Evolutionary conservation across 176 grass and related monocot species (phyloP), one percentile per base, ranked within the genome.

Genomic region (Bromus sterilis): DNA sequence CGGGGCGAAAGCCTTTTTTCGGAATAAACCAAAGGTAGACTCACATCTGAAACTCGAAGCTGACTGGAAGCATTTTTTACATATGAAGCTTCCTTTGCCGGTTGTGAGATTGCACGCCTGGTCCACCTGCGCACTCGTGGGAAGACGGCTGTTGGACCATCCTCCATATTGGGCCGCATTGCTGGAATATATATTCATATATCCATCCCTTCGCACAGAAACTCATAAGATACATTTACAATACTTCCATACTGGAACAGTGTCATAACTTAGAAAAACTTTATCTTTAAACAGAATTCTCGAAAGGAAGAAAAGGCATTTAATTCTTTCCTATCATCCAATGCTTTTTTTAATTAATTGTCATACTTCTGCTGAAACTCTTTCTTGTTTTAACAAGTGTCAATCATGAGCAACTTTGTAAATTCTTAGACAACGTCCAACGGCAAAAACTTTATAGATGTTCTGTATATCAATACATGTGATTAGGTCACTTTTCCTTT

Each of bases 31-130:
- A 62, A 44, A 76, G 18, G 25, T 31, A 42, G 6, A 55, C 58
- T 84, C 34, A 76, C 82, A 66, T 77, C 82, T 11, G 44, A 77
- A 32, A 84, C 72, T 31, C 18, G 44, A 18, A 84, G 82, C 48
- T 64, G 30, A 46, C 58, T n/a, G 41, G 65, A 75, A 51, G 31
- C 41, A 21, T 51, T 75, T 49, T 5, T 63, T 13, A 83, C 40
- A 43, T 66, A 58, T 66, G 41, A 75, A 75, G 28, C 23, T 37
- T 75, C 18, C 16, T 49, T 74, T 49, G 15, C 26, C 1, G n/a
- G 31, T 65, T 55, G n/a, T 3, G 71, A 33, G 59, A 36, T 30
- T 12, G 2, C 9, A 1, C 2, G 28, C 65, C 36, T 16, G 2
- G 26, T 13, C 72, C 72, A 76, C 60, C 30, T 39, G 33, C 33